Evolutionary conservation across 306 rosid genomes (phyloP).

Genomic region (Hippophae rhamnoides): DNA sequence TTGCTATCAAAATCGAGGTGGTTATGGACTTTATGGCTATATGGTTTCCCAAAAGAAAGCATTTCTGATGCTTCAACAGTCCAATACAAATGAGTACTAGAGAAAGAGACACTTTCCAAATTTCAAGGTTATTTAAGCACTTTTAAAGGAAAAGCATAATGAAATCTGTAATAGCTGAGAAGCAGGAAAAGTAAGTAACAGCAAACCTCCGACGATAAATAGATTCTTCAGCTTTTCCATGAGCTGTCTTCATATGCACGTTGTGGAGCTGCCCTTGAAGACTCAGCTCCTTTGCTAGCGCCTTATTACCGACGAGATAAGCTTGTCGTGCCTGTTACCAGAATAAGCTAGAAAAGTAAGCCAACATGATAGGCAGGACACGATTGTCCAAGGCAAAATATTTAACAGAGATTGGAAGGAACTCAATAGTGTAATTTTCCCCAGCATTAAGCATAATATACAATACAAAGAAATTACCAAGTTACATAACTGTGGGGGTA

Average conservation of each 20-base stretch:
- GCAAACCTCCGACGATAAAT: conserved; percentile 91
- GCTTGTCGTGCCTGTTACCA: conserved; percentile 89
- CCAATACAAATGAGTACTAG: no score
- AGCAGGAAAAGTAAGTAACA: conserved; percentile 19
- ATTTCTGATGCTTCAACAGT: no score
- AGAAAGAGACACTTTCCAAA: neutral
- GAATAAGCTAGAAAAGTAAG: conserved; percentile 15
- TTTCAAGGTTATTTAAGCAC: neutral
- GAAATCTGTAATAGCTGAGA: conserved; percentile 1
- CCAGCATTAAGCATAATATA: neutral
- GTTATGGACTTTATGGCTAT: no score
- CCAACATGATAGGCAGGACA: conserved; percentile 12
- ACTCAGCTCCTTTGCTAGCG: conserved; percentile 86
- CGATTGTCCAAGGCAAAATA: conserved; percentile 11
- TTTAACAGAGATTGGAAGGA: neutral
- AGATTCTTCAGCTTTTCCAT: conserved; percentile 90
- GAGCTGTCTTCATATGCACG: conserved; percentile 92
- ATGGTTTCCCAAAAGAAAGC: no score
- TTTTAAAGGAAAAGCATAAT: neutral
- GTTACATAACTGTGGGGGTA: neutral
- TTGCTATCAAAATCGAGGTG: no score
- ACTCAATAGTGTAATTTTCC: neutral
- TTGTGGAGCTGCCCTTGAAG: conserved; percentile 83
- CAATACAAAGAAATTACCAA: neutral
- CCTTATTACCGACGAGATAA: conserved; percentile 78